These are phyloP conservation scores for Carex scoparia DNA, from an alignment of 176 grass and related monocot species.

Conservation along the genomic window DNA sequence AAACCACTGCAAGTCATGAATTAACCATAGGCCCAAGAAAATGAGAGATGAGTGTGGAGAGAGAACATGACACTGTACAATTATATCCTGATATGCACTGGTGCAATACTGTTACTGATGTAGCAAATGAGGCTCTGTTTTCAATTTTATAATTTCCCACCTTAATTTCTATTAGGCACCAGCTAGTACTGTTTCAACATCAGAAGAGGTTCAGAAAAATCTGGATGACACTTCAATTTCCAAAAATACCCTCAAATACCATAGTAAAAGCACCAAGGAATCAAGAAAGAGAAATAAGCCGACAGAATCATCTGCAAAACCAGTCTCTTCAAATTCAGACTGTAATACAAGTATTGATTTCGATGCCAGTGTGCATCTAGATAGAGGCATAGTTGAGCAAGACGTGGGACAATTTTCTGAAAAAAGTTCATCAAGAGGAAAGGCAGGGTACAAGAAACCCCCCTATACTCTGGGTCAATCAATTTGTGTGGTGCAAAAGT, in stretches of 20 bases:
- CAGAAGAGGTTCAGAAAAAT: constrained; percentile 28
- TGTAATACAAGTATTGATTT: constrained; percentile 31
- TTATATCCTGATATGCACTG: background rate
- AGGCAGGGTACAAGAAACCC: constrained; percentile 49
- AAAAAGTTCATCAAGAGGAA: constrained; percentile 51
- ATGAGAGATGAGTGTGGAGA: background rate
- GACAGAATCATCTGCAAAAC: constrained; percentile 37
- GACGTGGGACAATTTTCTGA: constrained; percentile 39
- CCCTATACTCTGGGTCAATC: constrained; percentile 48
- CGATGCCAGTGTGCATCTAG: constrained; percentile 37
- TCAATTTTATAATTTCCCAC: background rate
- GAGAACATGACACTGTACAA: background rate
- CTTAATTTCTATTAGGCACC: background rate
- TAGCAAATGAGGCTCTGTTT: background rate
- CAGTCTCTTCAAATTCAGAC: constrained; percentile 19
- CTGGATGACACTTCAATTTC: constrained; percentile 36
- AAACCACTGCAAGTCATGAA: background rate
- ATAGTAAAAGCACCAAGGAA: constrained; percentile 52
- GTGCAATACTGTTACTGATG: background rate
- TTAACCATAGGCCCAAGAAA: background rate
- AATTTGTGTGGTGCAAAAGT: constrained; percentile 48
- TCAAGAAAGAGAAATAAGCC: constrained; percentile 58
- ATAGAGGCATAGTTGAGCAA: constrained; percentile 32
- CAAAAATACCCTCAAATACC: constrained; percentile 39
- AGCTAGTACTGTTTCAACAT: background rate